Percentiles rank a stretch among this genome's conserved stretches.
Evolutionary conservation across 2,329 filamentous ascomycete species (phyloP).

Genomic region (Aspergillus udagawae): DNA sequence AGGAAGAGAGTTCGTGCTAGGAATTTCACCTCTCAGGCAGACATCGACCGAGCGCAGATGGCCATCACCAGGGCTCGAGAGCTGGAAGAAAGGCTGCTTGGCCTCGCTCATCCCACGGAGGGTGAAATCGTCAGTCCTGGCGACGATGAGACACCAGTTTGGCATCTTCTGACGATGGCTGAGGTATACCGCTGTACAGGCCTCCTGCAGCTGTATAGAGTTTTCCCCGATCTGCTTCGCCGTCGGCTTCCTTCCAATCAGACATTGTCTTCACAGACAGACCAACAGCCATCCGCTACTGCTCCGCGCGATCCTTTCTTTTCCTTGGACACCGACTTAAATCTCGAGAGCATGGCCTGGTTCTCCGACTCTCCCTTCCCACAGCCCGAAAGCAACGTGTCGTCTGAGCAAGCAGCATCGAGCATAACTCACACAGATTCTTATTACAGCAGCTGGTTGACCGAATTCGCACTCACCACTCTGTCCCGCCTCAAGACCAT

Average conservation of each 20-base stretch:
- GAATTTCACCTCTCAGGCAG: constrained; percentile 35
- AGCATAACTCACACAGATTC: constrained; percentile 23
- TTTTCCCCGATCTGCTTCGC: constrained; percentile 50
- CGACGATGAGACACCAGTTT: constrained; percentile 50
- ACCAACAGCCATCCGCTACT: constrained; percentile 1
- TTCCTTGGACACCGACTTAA: constrained; percentile 18
- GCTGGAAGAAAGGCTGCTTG: constrained; percentile 48
- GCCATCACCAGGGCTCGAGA: constrained; percentile 35
- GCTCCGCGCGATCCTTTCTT: constrained; percentile 24
- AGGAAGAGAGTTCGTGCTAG: constrained; percentile 31
- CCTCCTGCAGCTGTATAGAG: constrained; percentile 52
- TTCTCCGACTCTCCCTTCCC: constrained; percentile 13
- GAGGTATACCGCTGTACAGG: constrained; percentile 52
- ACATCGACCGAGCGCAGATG: constrained; percentile 28
- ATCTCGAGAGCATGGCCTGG: constrained; percentile 17
- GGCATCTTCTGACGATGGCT: constrained; percentile 51
- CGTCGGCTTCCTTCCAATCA: constrained; percentile 34
- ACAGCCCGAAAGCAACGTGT: constrained; percentile 1
- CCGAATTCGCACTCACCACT: constrained; percentile 49
- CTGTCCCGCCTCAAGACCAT: constrained; percentile 48
- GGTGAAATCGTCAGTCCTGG: constrained; percentile 49
- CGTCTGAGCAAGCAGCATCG: constrained; percentile 13
- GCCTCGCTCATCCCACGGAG: constrained; percentile 44
- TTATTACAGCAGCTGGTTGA: constrained; percentile 41
- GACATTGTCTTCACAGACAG: constrained; percentile 2